These are phyloP conservation scores for Plasmodium yoelii DNA, from an alignment of 169 alveolate genomes.

Conservation along the genomic window DNA sequence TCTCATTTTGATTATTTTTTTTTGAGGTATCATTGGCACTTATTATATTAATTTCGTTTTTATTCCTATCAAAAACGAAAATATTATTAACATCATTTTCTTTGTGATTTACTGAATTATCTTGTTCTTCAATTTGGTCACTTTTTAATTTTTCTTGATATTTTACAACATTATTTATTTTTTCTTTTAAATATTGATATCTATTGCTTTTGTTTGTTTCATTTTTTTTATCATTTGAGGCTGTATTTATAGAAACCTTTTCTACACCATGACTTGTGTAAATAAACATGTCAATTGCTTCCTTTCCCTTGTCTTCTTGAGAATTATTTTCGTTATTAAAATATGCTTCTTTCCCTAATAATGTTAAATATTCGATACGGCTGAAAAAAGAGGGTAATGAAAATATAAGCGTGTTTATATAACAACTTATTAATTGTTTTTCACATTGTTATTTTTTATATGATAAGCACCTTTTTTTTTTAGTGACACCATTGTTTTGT, in stretches of 20 bases:
- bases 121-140: slow-evolving; percentile 5
- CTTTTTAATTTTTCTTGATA: slow-evolving; percentile 33
- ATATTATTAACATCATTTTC: slow-evolving; percentile 19
- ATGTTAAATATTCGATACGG: slow-evolving; percentile 53
- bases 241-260: slow-evolving; percentile 50
- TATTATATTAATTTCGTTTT: slow-evolving; percentile 27
- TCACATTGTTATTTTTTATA: slow-evolving; percentile 2
- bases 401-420: not conserved
- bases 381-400: slow-evolving; percentile 7
- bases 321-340: not conserved
- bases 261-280: slow-evolving; percentile 52
- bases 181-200: slow-evolving; percentile 52
- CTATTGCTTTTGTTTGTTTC: slow-evolving; percentile 27
- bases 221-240: slow-evolving; percentile 9
- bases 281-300: slow-evolving; percentile 50
- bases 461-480: slow-evolving; percentile 39
- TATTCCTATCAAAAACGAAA: slow-evolving; percentile 39
- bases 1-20: not conserved
- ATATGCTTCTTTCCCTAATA: slow-evolving; percentile 23
- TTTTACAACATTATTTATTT: slow-evolving; percentile 42
- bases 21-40: not conserved
- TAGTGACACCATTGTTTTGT: slow-evolving; percentile 9
- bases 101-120: not conserved
- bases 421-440: not conserved
- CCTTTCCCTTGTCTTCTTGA: slow-evolving; percentile 2